A percentile compares a stretch with the other conserved stretches of the same genome.
Evolutionary conservation across 768 basidiomycete genomes (phyloP).

Genomic region (Suillus spraguei): DNA sequence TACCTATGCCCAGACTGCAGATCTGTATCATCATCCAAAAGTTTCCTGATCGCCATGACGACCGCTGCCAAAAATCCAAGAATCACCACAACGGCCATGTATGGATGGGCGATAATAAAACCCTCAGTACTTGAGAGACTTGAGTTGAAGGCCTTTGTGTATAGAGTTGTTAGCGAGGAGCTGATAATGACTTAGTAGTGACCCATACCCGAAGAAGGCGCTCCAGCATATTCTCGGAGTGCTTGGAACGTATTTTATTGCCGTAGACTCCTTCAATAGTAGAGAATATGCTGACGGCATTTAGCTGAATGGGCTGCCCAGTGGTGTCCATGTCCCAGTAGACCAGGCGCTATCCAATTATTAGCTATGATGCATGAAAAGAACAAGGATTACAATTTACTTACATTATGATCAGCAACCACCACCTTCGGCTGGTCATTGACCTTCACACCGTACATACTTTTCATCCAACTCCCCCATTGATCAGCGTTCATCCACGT

Average conservation of each 20-base stretch:
- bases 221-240: slow-evolving; percentile 75
- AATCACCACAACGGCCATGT: slow-evolving; percentile 16
- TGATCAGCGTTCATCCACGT: slow-evolving; percentile 85
- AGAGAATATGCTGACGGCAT: slow-evolving; percentile 59
- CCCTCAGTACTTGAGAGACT: slow-evolving; percentile 15
- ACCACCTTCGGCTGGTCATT: slow-evolving; percentile 46
- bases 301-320: slow-evolving; percentile 58
- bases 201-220: slow-evolving; percentile 59
- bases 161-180: slow-evolving; percentile 5
- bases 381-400: slow-evolving; percentile 21
- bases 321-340: slow-evolving; percentile 75
- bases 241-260: slow-evolving; percentile 50
- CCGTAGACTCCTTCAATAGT: slow-evolving; percentile 67
- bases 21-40: slow-evolving; percentile 22
- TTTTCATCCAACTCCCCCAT: slow-evolving; percentile 91
- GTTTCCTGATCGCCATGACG: slow-evolving; percentile 17
- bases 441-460: slow-evolving; percentile 76
- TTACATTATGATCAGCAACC: slow-evolving; percentile 80
- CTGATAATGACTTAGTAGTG: slow-evolving; percentile 1
- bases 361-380: background rate
- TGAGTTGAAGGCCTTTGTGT: slow-evolving; percentile 21
- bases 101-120: slow-evolving; percentile 23
- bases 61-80: slow-evolving; percentile 14
- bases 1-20: slow-evolving; percentile 20
- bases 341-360: slow-evolving; percentile 53